Evolutionary conservation across 768 basidiomycete species (phyloP).

Genomic region (Leucosporidium scottii): DNA sequence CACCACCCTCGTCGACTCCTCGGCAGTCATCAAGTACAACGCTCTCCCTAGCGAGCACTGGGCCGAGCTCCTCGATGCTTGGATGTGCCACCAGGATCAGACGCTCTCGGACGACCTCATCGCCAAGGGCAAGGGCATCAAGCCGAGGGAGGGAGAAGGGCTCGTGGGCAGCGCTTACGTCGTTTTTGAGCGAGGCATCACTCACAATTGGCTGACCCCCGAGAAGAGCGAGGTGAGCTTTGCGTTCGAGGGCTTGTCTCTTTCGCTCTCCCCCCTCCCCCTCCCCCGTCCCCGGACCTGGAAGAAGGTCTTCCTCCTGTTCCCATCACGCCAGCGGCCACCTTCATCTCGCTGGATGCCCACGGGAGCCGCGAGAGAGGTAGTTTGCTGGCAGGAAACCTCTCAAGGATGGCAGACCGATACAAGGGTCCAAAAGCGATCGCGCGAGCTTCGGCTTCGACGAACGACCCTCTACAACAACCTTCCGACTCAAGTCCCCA

Average conservation of each 20-base stretch:
- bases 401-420: constrained; percentile 57
- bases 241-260: constrained; percentile 6
- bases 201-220: constrained; percentile 47
- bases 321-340: constrained; percentile 8
- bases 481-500: constrained; percentile 66
- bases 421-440: constrained; percentile 87
- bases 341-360: constrained; percentile 36
- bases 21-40: constrained; percentile 54
- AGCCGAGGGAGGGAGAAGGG: constrained; percentile 64
- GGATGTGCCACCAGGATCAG: constrained; percentile 96
- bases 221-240: constrained; percentile 55
- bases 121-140: constrained; percentile 60
- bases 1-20: constrained; percentile 54
- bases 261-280: constrained; percentile 14
- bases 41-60: constrained; percentile 94
- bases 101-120: constrained; percentile 64
- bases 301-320: constrained; percentile 88
- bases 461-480: constrained; percentile 53
- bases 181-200: constrained; percentile 59
- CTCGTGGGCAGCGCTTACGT: constrained; percentile 87
- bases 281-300: constrained; percentile 52
- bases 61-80: constrained; percentile 93
- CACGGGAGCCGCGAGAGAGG: constrained; percentile 44
- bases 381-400: not conserved
- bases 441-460: constrained; percentile 44